phyloP scores from a whole-genome alignment of 129 eudicot species.

The Rutidosis leptorrhynchoides region DNA sequence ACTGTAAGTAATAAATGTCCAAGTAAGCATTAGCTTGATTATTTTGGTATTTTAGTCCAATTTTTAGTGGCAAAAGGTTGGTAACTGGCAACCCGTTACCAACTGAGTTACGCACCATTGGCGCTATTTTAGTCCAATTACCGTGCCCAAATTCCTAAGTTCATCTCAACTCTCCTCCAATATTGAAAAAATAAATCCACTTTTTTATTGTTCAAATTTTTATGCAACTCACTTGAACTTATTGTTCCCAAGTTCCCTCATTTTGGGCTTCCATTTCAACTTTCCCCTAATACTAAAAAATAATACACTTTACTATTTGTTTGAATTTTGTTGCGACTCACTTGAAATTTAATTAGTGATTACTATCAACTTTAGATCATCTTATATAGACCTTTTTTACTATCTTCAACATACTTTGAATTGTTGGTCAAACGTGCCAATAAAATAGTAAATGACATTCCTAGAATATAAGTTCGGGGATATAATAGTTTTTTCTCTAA shows the following conservation, averaged over 20 bases:
- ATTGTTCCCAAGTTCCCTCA: too few relatives aligned
- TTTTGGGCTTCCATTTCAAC: too few relatives aligned
- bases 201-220: too few relatives aligned
- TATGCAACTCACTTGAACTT: too few relatives aligned
- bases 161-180: background rate
- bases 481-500: too few relatives aligned
- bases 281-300: background rate
- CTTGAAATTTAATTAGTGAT: background rate
- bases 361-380: background rate
- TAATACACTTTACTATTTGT: background rate
- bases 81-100: too few relatives aligned
- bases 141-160: background rate
- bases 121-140: background rate
- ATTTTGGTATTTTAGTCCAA: too few relatives aligned
- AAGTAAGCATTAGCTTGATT: constrained; percentile 1
- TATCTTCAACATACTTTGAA: background rate
- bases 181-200: too few relatives aligned
- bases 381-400: background rate
- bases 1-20: constrained; percentile 44
- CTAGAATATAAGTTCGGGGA: background rate
- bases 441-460: constrained; percentile 3
- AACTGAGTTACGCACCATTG: too few relatives aligned
- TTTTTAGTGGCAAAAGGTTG: too few relatives aligned
- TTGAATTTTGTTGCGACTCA: background rate
- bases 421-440: constrained; percentile 7